phyloP scores from a whole-genome alignment of 2,329 filamentous ascomycete species.

The Aspergillus sp. region DNA sequence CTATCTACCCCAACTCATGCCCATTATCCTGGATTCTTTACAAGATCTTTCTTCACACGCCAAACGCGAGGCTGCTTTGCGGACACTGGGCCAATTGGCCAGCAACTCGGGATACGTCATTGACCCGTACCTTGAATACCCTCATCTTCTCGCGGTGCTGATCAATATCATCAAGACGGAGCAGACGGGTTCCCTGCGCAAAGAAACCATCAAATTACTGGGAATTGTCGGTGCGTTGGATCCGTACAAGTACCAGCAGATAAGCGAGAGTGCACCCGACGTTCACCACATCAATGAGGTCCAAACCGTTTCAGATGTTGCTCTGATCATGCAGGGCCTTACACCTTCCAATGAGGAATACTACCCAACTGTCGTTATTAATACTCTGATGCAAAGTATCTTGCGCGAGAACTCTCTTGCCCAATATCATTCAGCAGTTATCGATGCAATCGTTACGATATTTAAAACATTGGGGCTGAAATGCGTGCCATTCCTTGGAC shows the following conservation, averaged over 20 bases:
- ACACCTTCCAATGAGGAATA: constrained; percentile 98
- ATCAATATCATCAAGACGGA: constrained; percentile 94
- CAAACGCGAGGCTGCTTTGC: constrained; percentile 88
- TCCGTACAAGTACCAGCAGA: constrained; percentile 91
- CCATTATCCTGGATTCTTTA: constrained; percentile 86
- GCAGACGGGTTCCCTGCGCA: constrained; percentile 78
- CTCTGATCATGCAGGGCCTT: constrained; percentile 94
- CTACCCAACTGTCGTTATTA: constrained; percentile 96
- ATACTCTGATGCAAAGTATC: constrained; percentile 82
- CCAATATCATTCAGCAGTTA: constrained; percentile 88
- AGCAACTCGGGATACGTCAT: constrained; percentile 98
- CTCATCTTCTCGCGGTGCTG: constrained; percentile 85
- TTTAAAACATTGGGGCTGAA: constrained; percentile 95
- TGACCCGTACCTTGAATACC: constrained; percentile 91
- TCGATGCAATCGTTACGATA: constrained; percentile 98
- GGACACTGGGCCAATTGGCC: constrained; percentile 85
- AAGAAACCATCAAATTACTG: constrained; percentile 95
- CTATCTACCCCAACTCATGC: constrained; percentile 91
- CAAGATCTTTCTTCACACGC: constrained; percentile 89
- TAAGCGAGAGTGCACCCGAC: constrained; percentile 85
- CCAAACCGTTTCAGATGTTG: constrained; percentile 82
- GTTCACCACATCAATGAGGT: constrained; percentile 68
- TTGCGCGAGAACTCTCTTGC: constrained; percentile 85
- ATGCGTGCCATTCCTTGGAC: constrained; percentile 89
- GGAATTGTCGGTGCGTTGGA: constrained; percentile 93